Evolutionary conservation across 1,284 basidiomycete genomes (phyloP).

Genomic region (Malassezia caprae): DNA sequence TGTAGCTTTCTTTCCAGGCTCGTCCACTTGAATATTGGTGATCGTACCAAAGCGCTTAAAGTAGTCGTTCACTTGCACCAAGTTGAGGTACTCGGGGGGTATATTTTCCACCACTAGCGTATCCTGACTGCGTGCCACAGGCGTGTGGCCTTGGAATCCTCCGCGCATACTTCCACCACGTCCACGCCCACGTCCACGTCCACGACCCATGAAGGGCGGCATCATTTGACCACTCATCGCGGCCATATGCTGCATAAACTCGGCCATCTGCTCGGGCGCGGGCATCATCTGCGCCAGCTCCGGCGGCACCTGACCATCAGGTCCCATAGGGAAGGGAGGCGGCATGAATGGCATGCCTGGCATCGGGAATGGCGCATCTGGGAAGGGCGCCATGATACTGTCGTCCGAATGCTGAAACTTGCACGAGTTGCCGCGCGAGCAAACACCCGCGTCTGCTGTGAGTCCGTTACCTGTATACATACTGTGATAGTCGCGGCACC

Average conservation of each 20-base stretch:
- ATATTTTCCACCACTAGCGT: conserved; percentile 91
- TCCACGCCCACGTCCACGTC: conserved; percentile 52
- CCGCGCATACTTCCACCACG: conserved; percentile 28
- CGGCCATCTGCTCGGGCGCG: conserved; percentile 7
- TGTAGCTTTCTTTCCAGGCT: conserved; percentile 63
- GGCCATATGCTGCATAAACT: conserved; percentile 12
- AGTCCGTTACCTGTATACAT: neutral
- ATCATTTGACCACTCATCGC: conserved; percentile 1
- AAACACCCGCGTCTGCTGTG: conserved; percentile 57
- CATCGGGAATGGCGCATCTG: neutral
- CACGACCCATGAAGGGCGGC: conserved; percentile 23
- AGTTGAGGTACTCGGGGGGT: conserved; percentile 66
- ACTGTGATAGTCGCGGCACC: conserved; percentile 44
- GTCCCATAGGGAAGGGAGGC: conserved; percentile 1
- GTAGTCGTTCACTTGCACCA: conserved; percentile 72
- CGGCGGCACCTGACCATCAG: conserved; percentile 16
- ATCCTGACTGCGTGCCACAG: conserved; percentile 53
- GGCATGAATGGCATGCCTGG: conserved; percentile 19
- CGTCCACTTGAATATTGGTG: conserved; percentile 81
- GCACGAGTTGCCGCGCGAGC: conserved; percentile 77
- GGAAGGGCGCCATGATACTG: conserved; percentile 18
- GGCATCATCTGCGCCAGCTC: conserved; percentile 15
- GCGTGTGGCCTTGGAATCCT: conserved; percentile 49
- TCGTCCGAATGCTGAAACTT: conserved; percentile 65
- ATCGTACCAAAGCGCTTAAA: conserved; percentile 87